phyloP scores from a whole-genome alignment of 208 protist genomes.

The Endotrypanum monterogeii region DNA sequence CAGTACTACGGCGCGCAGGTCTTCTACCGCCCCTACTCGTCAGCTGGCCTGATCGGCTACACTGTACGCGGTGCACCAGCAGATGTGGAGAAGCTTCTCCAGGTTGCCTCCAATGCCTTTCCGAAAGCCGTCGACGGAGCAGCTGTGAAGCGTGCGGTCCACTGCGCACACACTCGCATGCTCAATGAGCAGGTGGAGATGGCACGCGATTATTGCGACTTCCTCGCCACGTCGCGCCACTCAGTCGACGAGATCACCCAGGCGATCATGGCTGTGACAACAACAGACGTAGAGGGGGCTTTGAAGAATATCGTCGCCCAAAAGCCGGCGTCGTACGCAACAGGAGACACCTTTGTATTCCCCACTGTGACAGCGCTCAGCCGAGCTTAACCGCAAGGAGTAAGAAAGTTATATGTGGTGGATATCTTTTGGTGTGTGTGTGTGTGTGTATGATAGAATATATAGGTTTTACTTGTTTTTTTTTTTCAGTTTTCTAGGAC shows the following conservation, averaged over 20 bases:
- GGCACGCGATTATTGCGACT: constrained; percentile 82
- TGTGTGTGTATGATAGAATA: background rate
- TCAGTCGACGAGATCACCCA: constrained; percentile 43
- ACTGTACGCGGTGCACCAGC: constrained; percentile 62
- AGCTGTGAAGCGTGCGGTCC: constrained; percentile 36
- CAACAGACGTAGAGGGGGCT: constrained; percentile 57
- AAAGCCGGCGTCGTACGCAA: constrained; percentile 63
- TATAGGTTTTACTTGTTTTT: too few relatives aligned
- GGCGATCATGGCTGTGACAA: constrained; percentile 56
- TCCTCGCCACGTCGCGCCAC: constrained; percentile 65
- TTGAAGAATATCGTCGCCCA: constrained; percentile 36
- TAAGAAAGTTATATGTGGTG: background rate
- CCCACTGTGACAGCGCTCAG: constrained; percentile 55
- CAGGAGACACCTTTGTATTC: constrained; percentile 64
- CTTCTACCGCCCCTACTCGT: constrained; percentile 84
- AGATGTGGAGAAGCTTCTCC: constrained; percentile 40
- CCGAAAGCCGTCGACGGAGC: constrained; percentile 38
- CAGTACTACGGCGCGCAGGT: constrained; percentile 52
- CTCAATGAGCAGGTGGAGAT: constrained; percentile 56
- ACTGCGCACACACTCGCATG: constrained; percentile 51
- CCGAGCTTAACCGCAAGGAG: constrained; percentile 17
- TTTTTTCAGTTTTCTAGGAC: background rate
- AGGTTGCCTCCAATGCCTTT: constrained; percentile 40
- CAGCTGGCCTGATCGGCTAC: constrained; percentile 77
- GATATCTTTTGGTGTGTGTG: background rate